Evolutionary conservation across 371 early-diverging fungal species (phyloP).

Genomic region (Lichtheimia ornata): DNA sequence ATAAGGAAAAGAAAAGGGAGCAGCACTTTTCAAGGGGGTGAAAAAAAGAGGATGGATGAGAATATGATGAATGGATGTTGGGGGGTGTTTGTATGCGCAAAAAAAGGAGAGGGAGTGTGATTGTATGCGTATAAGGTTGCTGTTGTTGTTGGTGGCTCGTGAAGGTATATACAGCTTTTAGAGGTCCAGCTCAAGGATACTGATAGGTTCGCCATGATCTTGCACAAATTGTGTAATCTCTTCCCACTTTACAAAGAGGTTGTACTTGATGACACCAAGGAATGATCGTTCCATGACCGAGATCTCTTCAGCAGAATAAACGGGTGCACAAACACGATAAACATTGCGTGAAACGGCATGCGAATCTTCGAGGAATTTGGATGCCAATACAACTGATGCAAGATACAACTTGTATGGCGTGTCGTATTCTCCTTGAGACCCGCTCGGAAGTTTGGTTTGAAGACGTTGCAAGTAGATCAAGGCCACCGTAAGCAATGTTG

Average conservation of each 20-base stretch:
- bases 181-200: constrained; percentile 15
- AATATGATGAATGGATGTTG: background rate
- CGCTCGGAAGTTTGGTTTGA: constrained; percentile 55
- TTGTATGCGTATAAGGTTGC: background rate
- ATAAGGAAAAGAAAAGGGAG: background rate
- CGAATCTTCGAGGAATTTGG: constrained; percentile 67
- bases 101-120: background rate
- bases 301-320: constrained; percentile 64
- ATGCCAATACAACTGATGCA: constrained; percentile 71
- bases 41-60: background rate
- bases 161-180: background rate
- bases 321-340: constrained; percentile 32
- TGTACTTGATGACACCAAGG: constrained; percentile 29
- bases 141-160: background rate
- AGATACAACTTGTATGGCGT: constrained; percentile 76
- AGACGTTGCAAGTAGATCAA: constrained; percentile 73
- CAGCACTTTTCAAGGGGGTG: background rate
- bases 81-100: background rate
- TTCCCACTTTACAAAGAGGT: constrained; percentile 20
- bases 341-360: constrained; percentile 35
- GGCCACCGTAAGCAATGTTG: constrained; percentile 58
- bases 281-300: constrained; percentile 55
- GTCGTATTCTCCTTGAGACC: constrained; percentile 72
- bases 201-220: constrained; percentile 22
- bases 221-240: constrained; percentile 19